Conservation (phyloP, 495 filamentous ascomycete genomes). For the Tuber calosporum region DNA sequence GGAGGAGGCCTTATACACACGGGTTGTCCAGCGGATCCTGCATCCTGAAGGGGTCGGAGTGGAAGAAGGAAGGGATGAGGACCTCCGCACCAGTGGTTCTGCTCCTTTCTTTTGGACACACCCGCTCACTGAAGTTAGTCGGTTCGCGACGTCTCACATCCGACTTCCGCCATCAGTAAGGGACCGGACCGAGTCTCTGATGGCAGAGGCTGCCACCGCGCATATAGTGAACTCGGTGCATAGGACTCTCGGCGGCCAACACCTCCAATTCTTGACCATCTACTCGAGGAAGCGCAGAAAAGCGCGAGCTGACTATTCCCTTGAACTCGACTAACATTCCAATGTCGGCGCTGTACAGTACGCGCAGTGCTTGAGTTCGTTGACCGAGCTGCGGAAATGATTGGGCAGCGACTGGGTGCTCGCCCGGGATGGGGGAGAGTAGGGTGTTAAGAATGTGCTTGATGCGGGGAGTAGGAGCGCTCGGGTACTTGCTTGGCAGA, state of each 20-base stretch:
- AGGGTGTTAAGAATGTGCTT: constrained; percentile 58
- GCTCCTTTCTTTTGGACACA: constrained; percentile 45
- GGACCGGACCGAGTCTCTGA: constrained; percentile 44
- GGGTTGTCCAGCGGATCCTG: too few relatives aligned
- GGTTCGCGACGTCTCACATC: constrained; percentile 37
- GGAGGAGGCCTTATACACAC: too few relatives aligned
- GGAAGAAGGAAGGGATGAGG: constrained; percentile 43
- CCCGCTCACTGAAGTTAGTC: too few relatives aligned
- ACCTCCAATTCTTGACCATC: constrained; percentile 63
- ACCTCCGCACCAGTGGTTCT: constrained; percentile 43
- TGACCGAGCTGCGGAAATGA: constrained; percentile 76
- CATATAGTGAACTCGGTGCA: constrained; percentile 65
- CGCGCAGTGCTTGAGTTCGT: constrained; percentile 58
- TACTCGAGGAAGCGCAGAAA: constrained; percentile 39
- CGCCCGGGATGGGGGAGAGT: constrained; percentile 46
- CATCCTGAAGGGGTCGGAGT: constrained; percentile 14
- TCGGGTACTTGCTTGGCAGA: constrained; percentile 78
- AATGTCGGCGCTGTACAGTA: constrained; percentile 70
- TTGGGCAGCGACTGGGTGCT: constrained; percentile 69
- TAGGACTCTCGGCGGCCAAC: constrained; percentile 62
- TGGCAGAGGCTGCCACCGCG: constrained; percentile 15
- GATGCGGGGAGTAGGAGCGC: constrained; percentile 79
- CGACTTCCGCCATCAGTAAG: constrained; percentile 51
- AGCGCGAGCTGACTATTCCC: constrained; percentile 55
- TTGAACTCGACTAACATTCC: constrained; percentile 58